Base-by-base conservation (phyloP, 495 filamentous ascomycete genomes). In the Symbiotaphrina buchneri region DNA sequence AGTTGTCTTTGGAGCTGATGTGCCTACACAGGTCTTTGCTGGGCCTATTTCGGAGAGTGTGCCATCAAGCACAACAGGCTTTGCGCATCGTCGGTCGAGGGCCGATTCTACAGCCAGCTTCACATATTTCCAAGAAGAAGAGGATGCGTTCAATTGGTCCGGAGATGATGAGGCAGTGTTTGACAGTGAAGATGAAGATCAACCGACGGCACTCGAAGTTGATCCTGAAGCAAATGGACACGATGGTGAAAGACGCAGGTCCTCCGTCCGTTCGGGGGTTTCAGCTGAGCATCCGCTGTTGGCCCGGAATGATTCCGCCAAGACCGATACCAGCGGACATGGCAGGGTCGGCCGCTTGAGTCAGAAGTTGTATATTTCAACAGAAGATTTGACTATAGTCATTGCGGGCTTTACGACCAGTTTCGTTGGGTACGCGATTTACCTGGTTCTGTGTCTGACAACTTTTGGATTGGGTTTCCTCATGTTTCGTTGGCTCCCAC, bases 11-110 rank as follows among this genome's bases (percentile, higher is more conserved):
- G 27, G 34, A 7, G 6, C 28, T 23, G 36, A 30, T 38, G 24
- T 34, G 13, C 24, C 14, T 36, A 28, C 40, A 39, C 39, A 91
- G 82, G 62, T 95, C 11, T 97, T 83, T 49, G 69, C 87, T 19
- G 87, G 87, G 1, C 90, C 90, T 2, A 72, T 93, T 39, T 84
- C 83, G 15, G 87, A 99, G 48, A 91, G 81, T 43, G 68, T 99
- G 16, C 90, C 87, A 6, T 85, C 82, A 0, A 92, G 83, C 39
- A 57, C 79, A 18, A 77, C 80, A 4, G 74, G 78, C 10, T 95
- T 99, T 49, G 72, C 71, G 18, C 81, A 91, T 49, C 74, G 80
- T 28, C 61, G 68, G 5, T 42, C 49, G 8, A 68, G 83, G 46
- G 67, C 76, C 33, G 77, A 79, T 43, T 93, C 85, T 10, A 75